phyloP scores from a whole-genome alignment of 495 filamentous ascomycete species.

The Xylaria telfairii region DNA sequence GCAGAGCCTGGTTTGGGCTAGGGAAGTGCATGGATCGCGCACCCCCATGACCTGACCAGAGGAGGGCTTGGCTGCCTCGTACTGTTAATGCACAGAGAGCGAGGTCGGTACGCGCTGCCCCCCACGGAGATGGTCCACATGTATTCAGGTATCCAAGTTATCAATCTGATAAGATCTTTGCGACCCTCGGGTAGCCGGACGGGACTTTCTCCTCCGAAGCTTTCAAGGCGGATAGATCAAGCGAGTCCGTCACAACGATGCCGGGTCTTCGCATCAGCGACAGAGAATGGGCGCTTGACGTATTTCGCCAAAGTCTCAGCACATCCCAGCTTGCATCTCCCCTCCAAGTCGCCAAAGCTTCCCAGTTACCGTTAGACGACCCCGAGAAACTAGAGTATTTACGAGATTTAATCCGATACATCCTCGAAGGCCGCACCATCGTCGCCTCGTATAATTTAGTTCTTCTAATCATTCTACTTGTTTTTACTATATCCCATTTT shows the following conservation, averaged over 20 bases:
- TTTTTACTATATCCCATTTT: slow-evolving; percentile 40
- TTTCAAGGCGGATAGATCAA: background rate
- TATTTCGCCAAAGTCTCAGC: slow-evolving; percentile 33
- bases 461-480: slow-evolving; percentile 37
- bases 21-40: background rate
- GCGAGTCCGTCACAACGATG: background rate
- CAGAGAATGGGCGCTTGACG: slow-evolving; percentile 26
- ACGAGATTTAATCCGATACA: slow-evolving; percentile 36
- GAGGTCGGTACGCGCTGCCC: background rate
- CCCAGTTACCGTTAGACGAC: slow-evolving; percentile 18
- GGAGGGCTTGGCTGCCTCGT: background rate
- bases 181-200: background rate
- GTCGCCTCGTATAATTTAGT: slow-evolving; percentile 44
- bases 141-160: slow-evolving; percentile 14
- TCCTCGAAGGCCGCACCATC: slow-evolving; percentile 43
- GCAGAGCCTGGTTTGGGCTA: background rate
- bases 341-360: background rate
- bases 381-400: slow-evolving; percentile 45
- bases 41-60: background rate
- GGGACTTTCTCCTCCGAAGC: background rate
- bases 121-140: slow-evolving; percentile 19
- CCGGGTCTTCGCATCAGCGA: background rate
- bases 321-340: slow-evolving; percentile 27
- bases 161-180: slow-evolving; percentile 43
- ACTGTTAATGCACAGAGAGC: background rate